Evolutionary conservation across 73 alveolate species (phyloP).

Genomic region (Paramecium sexaurelia): DNA sequence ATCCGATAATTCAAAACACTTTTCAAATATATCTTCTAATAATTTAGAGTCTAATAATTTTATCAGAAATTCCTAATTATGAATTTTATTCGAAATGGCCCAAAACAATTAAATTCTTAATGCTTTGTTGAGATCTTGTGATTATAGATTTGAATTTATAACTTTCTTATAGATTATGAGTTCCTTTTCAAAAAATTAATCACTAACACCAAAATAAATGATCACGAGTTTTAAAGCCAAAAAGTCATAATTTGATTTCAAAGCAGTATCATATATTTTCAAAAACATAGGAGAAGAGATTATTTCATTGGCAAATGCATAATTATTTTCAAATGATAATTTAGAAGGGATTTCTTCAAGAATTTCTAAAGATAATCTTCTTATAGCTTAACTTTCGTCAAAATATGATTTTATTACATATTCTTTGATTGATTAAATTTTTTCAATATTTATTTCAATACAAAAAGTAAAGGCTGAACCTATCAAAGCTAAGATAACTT

Average conservation of each 20-base stretch:
- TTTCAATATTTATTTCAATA: background rate
- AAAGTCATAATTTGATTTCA: background rate
- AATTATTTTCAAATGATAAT: background rate
- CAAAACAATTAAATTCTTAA: slow-evolving; percentile 3
- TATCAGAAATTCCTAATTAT: background rate
- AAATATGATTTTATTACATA: background rate
- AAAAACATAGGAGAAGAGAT: background rate
- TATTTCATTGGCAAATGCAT: background rate
- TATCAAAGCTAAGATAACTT: background rate
- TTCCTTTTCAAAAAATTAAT: background rate
- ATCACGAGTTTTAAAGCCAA: background rate
- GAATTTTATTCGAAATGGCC: slow-evolving; percentile 11
- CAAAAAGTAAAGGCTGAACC: background rate
- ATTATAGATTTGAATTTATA: background rate
- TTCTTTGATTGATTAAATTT: background rate
- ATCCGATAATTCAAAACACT: background rate
- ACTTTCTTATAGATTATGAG: background rate
- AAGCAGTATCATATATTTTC: background rate
- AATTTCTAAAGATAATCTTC: background rate
- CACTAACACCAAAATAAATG: background rate
- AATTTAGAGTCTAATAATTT: background rate
- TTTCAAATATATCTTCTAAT: background rate
- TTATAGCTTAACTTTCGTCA: background rate
- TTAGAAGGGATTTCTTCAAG: background rate
- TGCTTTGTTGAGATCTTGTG: background rate